phyloP scores from a whole-genome alignment of 768 basidiomycete species.

The Daedaleopsis nitida region DNA sequence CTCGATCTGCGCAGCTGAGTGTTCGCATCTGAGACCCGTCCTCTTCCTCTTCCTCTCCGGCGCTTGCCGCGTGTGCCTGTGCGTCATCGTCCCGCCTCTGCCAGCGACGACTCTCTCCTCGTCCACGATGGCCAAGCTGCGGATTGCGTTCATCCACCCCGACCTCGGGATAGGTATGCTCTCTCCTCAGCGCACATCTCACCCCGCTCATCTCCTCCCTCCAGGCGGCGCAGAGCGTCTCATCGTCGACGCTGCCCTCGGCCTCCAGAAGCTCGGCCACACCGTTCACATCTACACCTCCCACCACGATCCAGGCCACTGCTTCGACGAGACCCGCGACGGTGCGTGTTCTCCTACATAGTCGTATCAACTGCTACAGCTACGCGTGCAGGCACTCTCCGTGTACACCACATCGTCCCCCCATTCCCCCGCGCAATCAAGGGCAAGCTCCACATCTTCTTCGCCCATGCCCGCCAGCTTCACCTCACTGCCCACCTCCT shows the following conservation, averaged over 20 bases:
- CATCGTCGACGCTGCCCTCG: constrained; percentile 92
- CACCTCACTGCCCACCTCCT: constrained; percentile 77
- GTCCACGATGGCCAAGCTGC: constrained; percentile 28
- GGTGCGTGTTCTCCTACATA: constrained; percentile 48
- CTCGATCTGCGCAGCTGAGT: no score
- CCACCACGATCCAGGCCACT: constrained; percentile 82
- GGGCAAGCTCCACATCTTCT: constrained; percentile 86
- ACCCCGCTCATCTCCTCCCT: not conserved
- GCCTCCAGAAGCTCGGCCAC: constrained; percentile 84
- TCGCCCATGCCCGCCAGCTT: constrained; percentile 87
- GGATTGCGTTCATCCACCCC: constrained; percentile 87
- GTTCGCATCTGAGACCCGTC: no score
- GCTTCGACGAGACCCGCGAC: constrained; percentile 92
- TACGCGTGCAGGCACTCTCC: constrained; percentile 64
- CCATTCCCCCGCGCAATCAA: constrained; percentile 79
- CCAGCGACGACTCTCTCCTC: no score
- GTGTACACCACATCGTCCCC: constrained; percentile 68
- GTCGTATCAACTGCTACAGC: not conserved
- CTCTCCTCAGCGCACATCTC: not conserved
- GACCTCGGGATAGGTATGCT: constrained; percentile 86
- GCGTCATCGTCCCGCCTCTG: no score
- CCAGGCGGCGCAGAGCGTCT: constrained; percentile 94
- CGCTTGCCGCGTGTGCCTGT: no score
- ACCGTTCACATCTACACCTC: constrained; percentile 90
- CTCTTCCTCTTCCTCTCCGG: no score